Evolutionary conservation across 192 early-diverging fungal species (phyloP), one percentile per base, ranked within the genome.

Genomic region (Backusella parvicylindrica): DNA sequence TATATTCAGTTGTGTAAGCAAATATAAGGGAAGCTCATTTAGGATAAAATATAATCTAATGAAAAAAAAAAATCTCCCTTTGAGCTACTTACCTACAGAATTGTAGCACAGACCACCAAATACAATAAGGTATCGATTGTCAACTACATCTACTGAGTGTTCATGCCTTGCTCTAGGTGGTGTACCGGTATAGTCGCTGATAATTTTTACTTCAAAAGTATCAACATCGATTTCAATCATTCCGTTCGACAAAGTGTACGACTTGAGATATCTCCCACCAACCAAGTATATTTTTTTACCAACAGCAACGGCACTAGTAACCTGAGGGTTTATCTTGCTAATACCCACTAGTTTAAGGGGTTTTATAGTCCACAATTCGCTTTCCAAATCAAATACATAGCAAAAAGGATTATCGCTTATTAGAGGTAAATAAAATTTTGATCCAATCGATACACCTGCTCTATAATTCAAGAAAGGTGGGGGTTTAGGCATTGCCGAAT

Each of bases 81-180:
- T 26, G 11, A 13, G 28, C 2, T 26, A 56, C 74, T 64, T 68
- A 77, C 79, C 79, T 5, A 69, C 71, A 23, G 79, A 81, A 64
- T 81, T 75, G 50, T 81, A 76, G 41, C 79, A 81, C 12, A 81
- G 23, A 23, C 79, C 79, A 36, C 79, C 79, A 73, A 81, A 81
- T 21, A 81, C 71, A 33, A 72, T 71, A 28, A 81, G 37, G 26
- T 81, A 81, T 35, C 79, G 38, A 50, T 74, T 68, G 6, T 68
- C n/a, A 30, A 81, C 0, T 1, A 69, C 71, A 36, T 81, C 75
- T 5, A 81, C 71, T 1, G 75, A 71, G 50, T 81, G 79, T 70
- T 81, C 79, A 37, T 81, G 79, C 9, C 79, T 41, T 50, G 79
- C 71, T 71, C 79, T 71, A 18, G 79, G 79, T 5, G 72, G 64